Evolutionary conservation across 148 eudicot species (phyloP), one percentile per base, ranked within the genome.

Genomic region (Heliosperma pusillum): DNA sequence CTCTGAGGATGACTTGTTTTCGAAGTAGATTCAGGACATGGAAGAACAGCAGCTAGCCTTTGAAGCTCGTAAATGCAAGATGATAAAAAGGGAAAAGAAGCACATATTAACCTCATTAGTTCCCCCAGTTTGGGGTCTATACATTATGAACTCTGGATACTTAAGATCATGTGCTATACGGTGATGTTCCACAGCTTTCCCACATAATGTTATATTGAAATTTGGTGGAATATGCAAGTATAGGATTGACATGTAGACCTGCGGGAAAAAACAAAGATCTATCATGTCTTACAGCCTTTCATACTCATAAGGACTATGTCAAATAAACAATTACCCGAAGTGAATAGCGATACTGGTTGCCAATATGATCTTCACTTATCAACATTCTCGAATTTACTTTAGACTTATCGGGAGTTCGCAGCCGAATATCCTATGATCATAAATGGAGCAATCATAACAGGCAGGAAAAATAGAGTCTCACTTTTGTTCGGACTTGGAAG

Each of bases 201-300:
- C 98, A 64, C 96, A 89, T 85, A 93, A 80, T 64, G 84, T 15
- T 66, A 89, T 93, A 70, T 52, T 74, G 77, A 93, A 93, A 67
- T 42, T 89, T 62, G 79, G 76, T 10, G 98, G 93, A 55, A 84
- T 24, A 55, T 79, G 82, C 89, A 90, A 80, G 83, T 93, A 90
- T 75, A 93, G 75, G 64, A 90, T 78, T 70, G 98, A 90, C 79
- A 90, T 83, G 78, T 93, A 93, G 65, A 85, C 89, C 98, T 93
- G 93, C 71, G 45, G 27, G 33, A 22, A 69, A 22, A 69, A 7
- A 73, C n/a, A 22, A 10, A 56, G 22, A 12, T 22, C 22, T 63
- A 30, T 56, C 24, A 20, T 56, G 20, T 55, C 42, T 70, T 27
- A 47, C 26, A 44, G 29, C n/a, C 72, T 42, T 68, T n/a, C 55